Evolutionary conservation across 768 basidiomycete genomes (phyloP).

Genomic region (Suillus occidentalis): DNA sequence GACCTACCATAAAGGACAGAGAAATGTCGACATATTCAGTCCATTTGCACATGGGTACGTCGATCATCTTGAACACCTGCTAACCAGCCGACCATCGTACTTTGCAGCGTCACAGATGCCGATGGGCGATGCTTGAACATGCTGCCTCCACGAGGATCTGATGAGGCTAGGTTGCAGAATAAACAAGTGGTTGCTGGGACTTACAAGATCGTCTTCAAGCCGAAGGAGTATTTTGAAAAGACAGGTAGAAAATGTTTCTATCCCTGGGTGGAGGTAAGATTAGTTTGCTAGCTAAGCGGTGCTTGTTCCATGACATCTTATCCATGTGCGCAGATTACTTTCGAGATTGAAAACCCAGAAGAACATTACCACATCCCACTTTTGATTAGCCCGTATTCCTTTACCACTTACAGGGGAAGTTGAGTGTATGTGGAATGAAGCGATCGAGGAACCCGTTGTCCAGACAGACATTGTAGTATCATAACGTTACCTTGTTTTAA

Average conservation of each 20-base stretch:
- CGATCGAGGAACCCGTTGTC: not conserved
- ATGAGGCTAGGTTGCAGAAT: slow-evolving; percentile 40
- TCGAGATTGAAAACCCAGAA: slow-evolving; percentile 64
- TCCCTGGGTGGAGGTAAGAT: slow-evolving; percentile 81
- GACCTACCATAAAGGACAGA: slow-evolving; percentile 38
- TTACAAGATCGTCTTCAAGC: slow-evolving; percentile 87
- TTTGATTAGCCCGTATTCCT: slow-evolving; percentile 89
- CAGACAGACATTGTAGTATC: not conserved
- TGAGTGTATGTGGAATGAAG: slow-evolving; percentile 30
- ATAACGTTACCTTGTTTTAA: slow-evolving; percentile 1
- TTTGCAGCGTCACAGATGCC: slow-evolving; percentile 65
- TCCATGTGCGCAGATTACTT: slow-evolving; percentile 62
- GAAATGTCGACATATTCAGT: slow-evolving; percentile 46
- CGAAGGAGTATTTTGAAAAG: slow-evolving; percentile 75
- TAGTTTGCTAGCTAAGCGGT: not conserved
- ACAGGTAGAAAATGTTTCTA: slow-evolving; percentile 74
- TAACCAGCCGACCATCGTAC: not conserved
- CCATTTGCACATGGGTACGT: slow-evolving; percentile 62
- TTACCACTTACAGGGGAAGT: slow-evolving; percentile 92
- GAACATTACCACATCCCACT: slow-evolving; percentile 92
- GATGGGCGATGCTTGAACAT: slow-evolving; percentile 84
- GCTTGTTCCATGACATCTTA: not conserved
- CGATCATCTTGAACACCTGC: not conserved
- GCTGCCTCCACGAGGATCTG: slow-evolving; percentile 54
- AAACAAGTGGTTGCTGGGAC: slow-evolving; percentile 47